Conservation (phyloP, 495 filamentous ascomycete genomes). For the Barbatosphaeria neglecta region DNA sequence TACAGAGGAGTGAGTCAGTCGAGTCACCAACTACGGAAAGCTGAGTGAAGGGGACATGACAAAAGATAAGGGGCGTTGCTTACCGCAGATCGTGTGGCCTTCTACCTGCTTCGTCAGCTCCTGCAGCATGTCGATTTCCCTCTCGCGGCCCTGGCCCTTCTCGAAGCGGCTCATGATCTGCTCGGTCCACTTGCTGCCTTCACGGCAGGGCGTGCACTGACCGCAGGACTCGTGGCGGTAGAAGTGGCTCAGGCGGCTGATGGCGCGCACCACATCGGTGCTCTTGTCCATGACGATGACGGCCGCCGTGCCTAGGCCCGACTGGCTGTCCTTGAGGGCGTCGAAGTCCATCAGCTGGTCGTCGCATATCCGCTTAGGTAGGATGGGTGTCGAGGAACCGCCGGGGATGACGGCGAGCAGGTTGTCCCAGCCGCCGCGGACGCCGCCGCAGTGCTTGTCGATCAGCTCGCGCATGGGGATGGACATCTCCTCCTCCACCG, state of each 20-base stretch:
- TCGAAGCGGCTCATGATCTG: conserved; percentile 97
- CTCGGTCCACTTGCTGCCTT: conserved; percentile 95
- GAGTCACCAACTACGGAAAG: background rate
- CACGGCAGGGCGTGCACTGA: conserved; percentile 95
- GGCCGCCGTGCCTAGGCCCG: conserved; percentile 92
- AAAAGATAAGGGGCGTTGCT: conserved; percentile 11
- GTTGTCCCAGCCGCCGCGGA: conserved; percentile 96
- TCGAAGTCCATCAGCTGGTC: conserved; percentile 99
- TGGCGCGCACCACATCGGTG: conserved; percentile 86
- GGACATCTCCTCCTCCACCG: conserved; percentile 98
- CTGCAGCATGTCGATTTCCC: conserved; percentile 99
- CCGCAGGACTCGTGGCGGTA: conserved; percentile 98
- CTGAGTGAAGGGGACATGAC: background rate
- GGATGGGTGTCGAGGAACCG: conserved; percentile 89
- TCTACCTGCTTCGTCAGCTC: conserved; percentile 99
- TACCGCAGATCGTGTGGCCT: conserved; percentile 94
- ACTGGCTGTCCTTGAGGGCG: conserved; percentile 92
- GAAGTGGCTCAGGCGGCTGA: conserved; percentile 85
- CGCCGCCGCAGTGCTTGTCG: conserved; percentile 94
- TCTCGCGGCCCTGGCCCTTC: conserved; percentile 70
- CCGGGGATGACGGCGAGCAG: conserved; percentile 89
- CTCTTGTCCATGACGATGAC: conserved; percentile 99
- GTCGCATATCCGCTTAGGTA: conserved; percentile 78
- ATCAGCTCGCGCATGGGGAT: conserved; percentile 91
- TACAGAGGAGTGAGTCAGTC: conserved; percentile 15